phyloP scores from a whole-genome alignment of 2,329 filamentous ascomycete species.

The Beauveria varroae region DNA sequence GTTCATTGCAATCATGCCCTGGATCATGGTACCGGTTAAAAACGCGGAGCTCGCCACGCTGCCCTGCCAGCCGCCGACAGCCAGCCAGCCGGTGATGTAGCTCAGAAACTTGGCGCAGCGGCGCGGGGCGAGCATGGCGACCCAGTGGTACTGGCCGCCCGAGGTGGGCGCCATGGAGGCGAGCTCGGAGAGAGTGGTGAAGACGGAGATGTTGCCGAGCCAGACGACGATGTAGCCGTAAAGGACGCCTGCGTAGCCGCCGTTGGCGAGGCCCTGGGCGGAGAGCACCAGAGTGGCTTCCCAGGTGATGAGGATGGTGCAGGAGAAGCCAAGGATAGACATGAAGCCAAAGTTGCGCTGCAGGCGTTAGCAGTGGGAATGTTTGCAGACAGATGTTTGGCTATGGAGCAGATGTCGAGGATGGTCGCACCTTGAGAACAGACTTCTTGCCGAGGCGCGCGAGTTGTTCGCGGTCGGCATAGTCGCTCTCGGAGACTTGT shows the following conservation, averaged over 20 bases:
- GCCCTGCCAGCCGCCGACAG: conserved; percentile 21
- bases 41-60: conserved; percentile 18
- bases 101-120: conserved; percentile 34
- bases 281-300: conserved; percentile 27
- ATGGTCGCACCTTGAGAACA: conserved; percentile 9
- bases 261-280: conserved; percentile 27
- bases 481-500: neutral
- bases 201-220: conserved; percentile 32
- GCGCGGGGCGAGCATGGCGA: conserved; percentile 38
- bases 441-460: conserved; percentile 12
- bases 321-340: conserved; percentile 38
- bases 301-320: conserved; percentile 41
- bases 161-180: conserved; percentile 36
- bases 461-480: conserved; percentile 5
- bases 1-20: conserved; percentile 14
- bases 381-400: neutral
- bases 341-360: conserved; percentile 37
- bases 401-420: neutral
- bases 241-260: conserved; percentile 41
- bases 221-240: conserved; percentile 41
- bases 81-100: conserved; percentile 21
- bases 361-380: neutral
- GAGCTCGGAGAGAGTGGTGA: conserved; percentile 25
- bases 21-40: conserved; percentile 21
- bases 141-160: conserved; percentile 51